These are phyloP conservation scores for Glebionis coronaria DNA, from an alignment of 129 eudicot genomes.

Conservation along the genomic window DNA sequence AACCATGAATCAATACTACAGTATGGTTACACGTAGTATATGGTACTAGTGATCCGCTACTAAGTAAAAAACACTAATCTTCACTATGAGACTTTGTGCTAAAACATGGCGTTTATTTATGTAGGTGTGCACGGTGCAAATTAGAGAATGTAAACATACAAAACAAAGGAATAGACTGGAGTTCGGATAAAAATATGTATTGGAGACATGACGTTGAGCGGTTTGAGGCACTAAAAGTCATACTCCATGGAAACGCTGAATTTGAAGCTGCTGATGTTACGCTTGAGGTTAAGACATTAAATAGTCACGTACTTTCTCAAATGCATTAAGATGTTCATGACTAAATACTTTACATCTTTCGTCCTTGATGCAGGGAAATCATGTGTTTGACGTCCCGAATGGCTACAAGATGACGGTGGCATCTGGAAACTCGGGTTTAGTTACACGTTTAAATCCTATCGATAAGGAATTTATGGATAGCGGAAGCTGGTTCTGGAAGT, in stretches of 20 bases:
- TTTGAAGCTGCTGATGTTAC: constrained; percentile 85
- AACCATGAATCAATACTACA: constrained; percentile 63
- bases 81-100: constrained; percentile 13
- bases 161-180: too few relatives aligned
- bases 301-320: not conserved
- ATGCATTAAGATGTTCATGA: constrained; percentile 12
- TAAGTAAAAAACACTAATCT: not conserved
- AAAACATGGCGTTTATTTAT: too few relatives aligned
- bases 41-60: constrained; percentile 6
- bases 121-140: too few relatives aligned
- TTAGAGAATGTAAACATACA: too few relatives aligned
- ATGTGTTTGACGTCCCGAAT: constrained; percentile 91
- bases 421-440: constrained; percentile 74
- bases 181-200: constrained; percentile 64
- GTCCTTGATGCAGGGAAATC: constrained; percentile 70
- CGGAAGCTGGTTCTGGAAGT: constrained; percentile 98
- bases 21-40: constrained; percentile 75
- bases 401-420: constrained; percentile 77
- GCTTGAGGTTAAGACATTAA: constrained; percentile 80
- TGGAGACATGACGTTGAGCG: constrained; percentile 95
- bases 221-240: constrained; percentile 62
- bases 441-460: constrained; percentile 53
- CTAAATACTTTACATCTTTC: not conserved
- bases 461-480: constrained; percentile 51
- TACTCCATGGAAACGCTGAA: constrained; percentile 96